These are phyloP conservation scores for Cordyceps cateniannulata DNA, from an alignment of 2,329 filamentous ascomycete species.

Conservation along the genomic window DNA sequence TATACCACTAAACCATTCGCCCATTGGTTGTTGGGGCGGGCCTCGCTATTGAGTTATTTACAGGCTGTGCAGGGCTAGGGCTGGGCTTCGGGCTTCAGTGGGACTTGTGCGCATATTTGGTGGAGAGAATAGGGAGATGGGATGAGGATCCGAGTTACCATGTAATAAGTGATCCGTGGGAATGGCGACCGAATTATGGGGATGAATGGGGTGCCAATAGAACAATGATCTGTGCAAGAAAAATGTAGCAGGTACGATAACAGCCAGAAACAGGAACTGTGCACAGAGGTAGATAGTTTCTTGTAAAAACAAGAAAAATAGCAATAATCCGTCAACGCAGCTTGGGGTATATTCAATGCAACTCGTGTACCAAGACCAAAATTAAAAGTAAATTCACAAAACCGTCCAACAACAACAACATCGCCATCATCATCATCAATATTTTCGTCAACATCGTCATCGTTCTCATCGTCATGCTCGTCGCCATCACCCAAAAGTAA, in stretches of 20 bases:
- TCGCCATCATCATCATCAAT: too few species aligned
- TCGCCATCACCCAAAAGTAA: slow-evolving; percentile 12
- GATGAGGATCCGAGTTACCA: not conserved
- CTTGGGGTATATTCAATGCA: slow-evolving; percentile 2
- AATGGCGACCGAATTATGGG: too few species aligned
- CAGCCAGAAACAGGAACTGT: not conserved
- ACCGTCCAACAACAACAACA: not conserved
- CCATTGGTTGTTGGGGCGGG: slow-evolving; percentile 7
- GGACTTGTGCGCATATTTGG: not conserved
- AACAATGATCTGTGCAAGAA: too few species aligned
- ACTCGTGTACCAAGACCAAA: not conserved
- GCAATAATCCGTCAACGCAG: too few species aligned
- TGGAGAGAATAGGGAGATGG: not conserved
- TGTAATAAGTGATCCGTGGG: too few species aligned
- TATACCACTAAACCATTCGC: slow-evolving; percentile 17
- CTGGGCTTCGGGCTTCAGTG: not conserved
- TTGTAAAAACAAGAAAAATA: too few species aligned
- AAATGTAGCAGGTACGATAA: not conserved
- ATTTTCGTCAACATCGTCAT: too few species aligned
- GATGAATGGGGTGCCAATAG: too few species aligned
- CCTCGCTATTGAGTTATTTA: slow-evolving; percentile 9
- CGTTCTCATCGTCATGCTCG: too few species aligned
- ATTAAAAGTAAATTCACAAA: not conserved
- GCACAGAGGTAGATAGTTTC: too few species aligned
- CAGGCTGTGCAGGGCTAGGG: slow-evolving; percentile 11